Evolutionary conservation across 2,329 filamentous ascomycete genomes (phyloP).

Genomic region (Fusarium sublunatum): DNA sequence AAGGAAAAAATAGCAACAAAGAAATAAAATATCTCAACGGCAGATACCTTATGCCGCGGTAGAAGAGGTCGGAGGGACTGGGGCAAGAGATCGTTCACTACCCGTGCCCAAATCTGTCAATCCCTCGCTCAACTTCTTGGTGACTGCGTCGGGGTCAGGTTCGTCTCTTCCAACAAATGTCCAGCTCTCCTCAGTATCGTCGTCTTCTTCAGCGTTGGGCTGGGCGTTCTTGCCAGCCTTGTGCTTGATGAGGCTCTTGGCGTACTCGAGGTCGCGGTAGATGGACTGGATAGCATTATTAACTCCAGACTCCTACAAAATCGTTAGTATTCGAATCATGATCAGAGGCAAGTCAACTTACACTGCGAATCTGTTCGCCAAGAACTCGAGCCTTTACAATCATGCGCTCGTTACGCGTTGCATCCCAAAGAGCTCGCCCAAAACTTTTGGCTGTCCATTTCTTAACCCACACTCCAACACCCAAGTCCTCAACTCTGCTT

Average conservation of each 20-base stretch:
- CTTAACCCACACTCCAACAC: slow-evolving; percentile 89
- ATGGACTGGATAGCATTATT: slow-evolving; percentile 89
- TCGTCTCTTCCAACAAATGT: slow-evolving; percentile 79
- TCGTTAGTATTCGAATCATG: slow-evolving; percentile 43
- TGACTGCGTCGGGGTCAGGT: slow-evolving; percentile 58
- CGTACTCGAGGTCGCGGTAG: slow-evolving; percentile 95
- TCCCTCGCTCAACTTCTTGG: slow-evolving; percentile 55
- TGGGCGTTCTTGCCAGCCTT: slow-evolving; percentile 64
- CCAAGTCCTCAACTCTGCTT: slow-evolving; percentile 87
- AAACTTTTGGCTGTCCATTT: slow-evolving; percentile 90
- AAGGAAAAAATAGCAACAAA: not conserved
- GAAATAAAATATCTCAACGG: not conserved
- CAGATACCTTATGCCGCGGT: slow-evolving; percentile 19
- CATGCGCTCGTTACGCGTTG: slow-evolving; percentile 90
- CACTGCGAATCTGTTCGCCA: slow-evolving; percentile 87
- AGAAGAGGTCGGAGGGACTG: slow-evolving; percentile 30
- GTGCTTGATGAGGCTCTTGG: slow-evolving; percentile 81
- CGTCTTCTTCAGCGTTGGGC: slow-evolving; percentile 58
- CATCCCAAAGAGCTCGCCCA: slow-evolving; percentile 88
- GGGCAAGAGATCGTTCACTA: slow-evolving; percentile 42
- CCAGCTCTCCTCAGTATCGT: slow-evolving; percentile 83
- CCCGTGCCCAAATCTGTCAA: slow-evolving; percentile 38
- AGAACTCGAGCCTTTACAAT: slow-evolving; percentile 84
- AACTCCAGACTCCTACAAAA: slow-evolving; percentile 84
- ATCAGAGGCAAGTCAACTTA: slow-evolving; percentile 56